Base-by-base conservation (phyloP, 768 basidiomycete species). In the Ramaria sp. region DNA sequence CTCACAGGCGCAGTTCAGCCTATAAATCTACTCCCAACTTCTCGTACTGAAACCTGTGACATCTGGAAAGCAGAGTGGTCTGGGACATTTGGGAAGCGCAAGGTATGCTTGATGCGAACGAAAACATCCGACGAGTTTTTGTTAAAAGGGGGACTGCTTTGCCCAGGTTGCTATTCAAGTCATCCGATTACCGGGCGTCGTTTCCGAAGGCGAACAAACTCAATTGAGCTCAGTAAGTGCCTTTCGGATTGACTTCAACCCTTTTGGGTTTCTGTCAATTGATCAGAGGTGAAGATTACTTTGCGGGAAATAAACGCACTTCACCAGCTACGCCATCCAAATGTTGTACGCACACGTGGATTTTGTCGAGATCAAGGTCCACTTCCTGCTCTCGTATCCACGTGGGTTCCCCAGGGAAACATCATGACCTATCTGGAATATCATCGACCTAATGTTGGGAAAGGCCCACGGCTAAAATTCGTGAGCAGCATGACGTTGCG, bases 241-340 rank as follows among this genome's bases (percentile, higher is more conserved):
- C 27, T 2, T 27, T 27, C 27, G 27, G 27, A 5, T 27, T 27
- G 7, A 31, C 34, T 15, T 42, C 41, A 42, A 42, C 15, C 6
- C 19, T 17, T 7, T 15, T 4, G 17, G 4, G 42, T n/a, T 22
- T 43, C 17, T 7, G 15, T 34, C 50, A 51, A 34, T 53, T 53
- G 11, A 34, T 53, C 3, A 53, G 13, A 3, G 9, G 9, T 27
- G 17, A 27, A 46, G 42, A 57, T 57, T n/a, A 13, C 38, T 13
- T 27, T 48, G 4, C 22, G 43, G 13, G 55, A 57, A 37, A 15
- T 57, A 19, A 57, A 38, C 13, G 55, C 22, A 3, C 39, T 57
- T 9, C 55, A 57, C 37, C 55, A 57, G 45, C 47, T 57, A 11
- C 45, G 55, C 12, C 55, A 57, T 47, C 45, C 55, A 13, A 57